These are phyloP conservation scores for Gossypium mustelinum DNA, from an alignment of 345 rosid species.

Conservation along the genomic window DNA sequence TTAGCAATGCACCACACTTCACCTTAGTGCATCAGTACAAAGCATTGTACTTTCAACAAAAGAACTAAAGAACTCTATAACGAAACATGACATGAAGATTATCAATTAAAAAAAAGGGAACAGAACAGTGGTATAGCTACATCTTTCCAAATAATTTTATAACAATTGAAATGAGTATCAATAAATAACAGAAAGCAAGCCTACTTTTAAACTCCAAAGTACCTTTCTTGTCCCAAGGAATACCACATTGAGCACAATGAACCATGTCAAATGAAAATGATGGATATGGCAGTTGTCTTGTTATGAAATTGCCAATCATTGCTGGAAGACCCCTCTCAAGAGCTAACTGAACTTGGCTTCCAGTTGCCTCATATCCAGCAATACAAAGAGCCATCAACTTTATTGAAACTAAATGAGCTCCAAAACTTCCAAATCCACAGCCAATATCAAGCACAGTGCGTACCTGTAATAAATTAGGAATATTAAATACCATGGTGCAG, in stretches of 20 bases:
- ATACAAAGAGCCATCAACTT: slow-evolving; percentile 82
- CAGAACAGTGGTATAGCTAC: not conserved
- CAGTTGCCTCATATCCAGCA: slow-evolving; percentile 87
- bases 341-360: slow-evolving; percentile 96
- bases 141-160: not conserved
- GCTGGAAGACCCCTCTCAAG: slow-evolving; percentile 99
- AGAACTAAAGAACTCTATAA: not conserved
- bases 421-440: slow-evolving; percentile 97
- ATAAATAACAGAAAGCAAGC: slow-evolving; percentile 2
- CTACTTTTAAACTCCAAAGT: slow-evolving; percentile 7
- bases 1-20: not conserved
- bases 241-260: slow-evolving; percentile 97
- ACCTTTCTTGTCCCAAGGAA: slow-evolving; percentile 89
- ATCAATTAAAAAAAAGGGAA: not conserved
- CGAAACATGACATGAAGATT: not conserved
- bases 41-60: not conserved
- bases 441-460: slow-evolving; percentile 79
- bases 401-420: slow-evolving; percentile 81
- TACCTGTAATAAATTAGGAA: slow-evolving; percentile 40
- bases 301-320: slow-evolving; percentile 80
- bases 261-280: slow-evolving; percentile 85
- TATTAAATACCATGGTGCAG: not conserved
- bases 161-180: not conserved
- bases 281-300: slow-evolving; percentile 86
- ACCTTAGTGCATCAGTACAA: not conserved